Conservation (phyloP, 805 yeast species). For the Nakazawaea wickerhamii region DNA sequence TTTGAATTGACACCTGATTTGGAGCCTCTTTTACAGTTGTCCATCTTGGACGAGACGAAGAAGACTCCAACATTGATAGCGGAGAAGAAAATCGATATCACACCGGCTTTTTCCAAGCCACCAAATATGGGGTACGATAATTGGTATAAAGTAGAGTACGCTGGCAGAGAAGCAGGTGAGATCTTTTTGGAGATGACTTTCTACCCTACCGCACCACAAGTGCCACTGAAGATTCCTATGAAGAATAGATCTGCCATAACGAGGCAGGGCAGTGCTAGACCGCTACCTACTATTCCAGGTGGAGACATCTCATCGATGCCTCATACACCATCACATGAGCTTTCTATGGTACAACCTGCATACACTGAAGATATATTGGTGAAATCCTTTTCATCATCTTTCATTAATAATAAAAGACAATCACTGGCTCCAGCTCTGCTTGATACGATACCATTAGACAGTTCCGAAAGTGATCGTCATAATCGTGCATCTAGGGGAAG, state of each 20-base stretch:
- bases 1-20: conserved; percentile 61
- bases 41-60: conserved; percentile 80
- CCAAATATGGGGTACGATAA: conserved; percentile 73
- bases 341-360: too few species aligned
- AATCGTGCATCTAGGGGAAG: not conserved
- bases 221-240: conserved; percentile 17
- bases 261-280: conserved; percentile 14
- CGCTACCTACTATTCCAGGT: conserved; percentile 25
- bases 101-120: conserved; percentile 62
- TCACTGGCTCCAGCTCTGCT: conserved; percentile 6
- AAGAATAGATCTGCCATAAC: conserved; percentile 9
- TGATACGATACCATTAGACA: conserved; percentile 10
- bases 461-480: not conserved
- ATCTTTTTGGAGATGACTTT: conserved; percentile 89
- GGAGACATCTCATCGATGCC: conserved; percentile 6
- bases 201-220: conserved; percentile 48
- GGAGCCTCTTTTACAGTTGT: conserved; percentile 59
- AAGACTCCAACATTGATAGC: conserved; percentile 86
- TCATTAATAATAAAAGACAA: conserved; percentile 1
- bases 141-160: conserved; percentile 72
- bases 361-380: conserved; percentile 5
- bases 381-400: conserved; percentile 12
- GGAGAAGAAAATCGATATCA: conserved; percentile 70
- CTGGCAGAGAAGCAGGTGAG: conserved; percentile 78
- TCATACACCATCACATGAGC: not conserved